These are phyloP conservation scores for Leersia perrieri DNA, from an alignment of 176 grass and related monocot species.

Conservation along the genomic window DNA sequence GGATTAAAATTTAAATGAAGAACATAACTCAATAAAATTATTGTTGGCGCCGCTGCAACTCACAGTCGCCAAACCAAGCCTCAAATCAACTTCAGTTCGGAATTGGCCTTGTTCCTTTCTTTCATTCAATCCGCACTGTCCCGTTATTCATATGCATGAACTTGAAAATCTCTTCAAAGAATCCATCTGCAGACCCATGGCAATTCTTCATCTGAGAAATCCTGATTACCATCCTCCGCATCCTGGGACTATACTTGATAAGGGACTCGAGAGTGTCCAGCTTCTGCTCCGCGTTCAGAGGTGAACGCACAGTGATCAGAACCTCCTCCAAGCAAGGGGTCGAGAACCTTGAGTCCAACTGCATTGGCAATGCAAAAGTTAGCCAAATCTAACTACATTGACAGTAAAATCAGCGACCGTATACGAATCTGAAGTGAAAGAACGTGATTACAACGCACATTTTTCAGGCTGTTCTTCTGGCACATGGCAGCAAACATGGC, in stretches of 20 bases:
- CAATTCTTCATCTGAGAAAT: slow-evolving; percentile 98
- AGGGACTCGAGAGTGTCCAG: slow-evolving; percentile 79
- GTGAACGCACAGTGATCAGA: slow-evolving; percentile 77
- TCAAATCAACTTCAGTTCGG: neutral
- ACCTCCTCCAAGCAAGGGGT: slow-evolving; percentile 81
- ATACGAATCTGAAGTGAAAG: neutral
- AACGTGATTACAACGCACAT: slow-evolving; percentile 38
- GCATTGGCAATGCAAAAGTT: slow-evolving; percentile 35
- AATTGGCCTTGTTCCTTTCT: neutral
- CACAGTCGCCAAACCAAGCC: neutral
- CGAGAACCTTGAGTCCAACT: slow-evolving; percentile 69
- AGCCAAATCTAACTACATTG: neutral
- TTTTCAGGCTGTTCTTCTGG: slow-evolving; percentile 94
- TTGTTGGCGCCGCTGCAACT: neutral
- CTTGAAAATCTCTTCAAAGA: slow-evolving; percentile 93
- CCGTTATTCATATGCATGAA: slow-evolving; percentile 57
- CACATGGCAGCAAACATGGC: slow-evolving; percentile 89
- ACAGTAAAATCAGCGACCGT: neutral
- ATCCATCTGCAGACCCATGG: slow-evolving; percentile 73
- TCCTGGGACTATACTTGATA: slow-evolving; percentile 50
- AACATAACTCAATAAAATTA: neutral
- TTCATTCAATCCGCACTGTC: slow-evolving; percentile 23
- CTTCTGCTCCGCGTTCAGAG: slow-evolving; percentile 87
- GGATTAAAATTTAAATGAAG: slow-evolving; percentile 12
- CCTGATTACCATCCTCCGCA: slow-evolving; percentile 74